phyloP scores from a whole-genome alignment of 306 rosid species.

The Medicago lupulina region DNA sequence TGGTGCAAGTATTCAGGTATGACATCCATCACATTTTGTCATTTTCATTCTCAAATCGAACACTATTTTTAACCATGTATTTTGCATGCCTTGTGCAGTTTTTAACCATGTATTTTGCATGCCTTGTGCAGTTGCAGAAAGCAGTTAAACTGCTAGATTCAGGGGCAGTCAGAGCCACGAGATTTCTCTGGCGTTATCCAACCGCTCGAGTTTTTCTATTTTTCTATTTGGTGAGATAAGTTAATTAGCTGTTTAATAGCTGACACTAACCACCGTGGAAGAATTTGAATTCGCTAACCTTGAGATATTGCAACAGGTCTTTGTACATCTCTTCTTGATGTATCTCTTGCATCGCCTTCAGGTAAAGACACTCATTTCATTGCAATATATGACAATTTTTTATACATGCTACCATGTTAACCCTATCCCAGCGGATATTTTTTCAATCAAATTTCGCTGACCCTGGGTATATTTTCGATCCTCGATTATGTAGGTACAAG shows the following conservation, averaged over 20 bases:
- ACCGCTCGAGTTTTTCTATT: conserved; percentile 81
- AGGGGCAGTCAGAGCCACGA: conserved; percentile 96
- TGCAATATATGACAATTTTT: conserved; percentile 8
- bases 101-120: conserved; percentile 38
- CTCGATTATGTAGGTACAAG: conserved; percentile 72
- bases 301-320: conserved; percentile 68
- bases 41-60: conserved; percentile 17
- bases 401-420: conserved; percentile 24
- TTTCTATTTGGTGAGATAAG: conserved; percentile 76
- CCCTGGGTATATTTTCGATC: conserved; percentile 21
- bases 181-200: conserved; percentile 98
- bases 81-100: conserved; percentile 60
- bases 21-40: conserved; percentile 21
- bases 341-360: conserved; percentile 92
- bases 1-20: conserved; percentile 88
- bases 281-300: conserved; percentile 44
- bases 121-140: conserved; percentile 74
- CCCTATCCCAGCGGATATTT: not conserved
- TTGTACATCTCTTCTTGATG: conserved; percentile 98
- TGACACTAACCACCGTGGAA: conserved; percentile 28
- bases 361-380: conserved; percentile 52
- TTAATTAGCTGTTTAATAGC: conserved; percentile 9
- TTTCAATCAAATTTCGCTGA: conserved; percentile 13
- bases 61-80: conserved; percentile 35
- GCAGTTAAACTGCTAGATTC: conserved; percentile 91